Evolutionary conservation across 805 yeast species (phyloP).

Genomic region (Scheffersomyces coipomensis): DNA sequence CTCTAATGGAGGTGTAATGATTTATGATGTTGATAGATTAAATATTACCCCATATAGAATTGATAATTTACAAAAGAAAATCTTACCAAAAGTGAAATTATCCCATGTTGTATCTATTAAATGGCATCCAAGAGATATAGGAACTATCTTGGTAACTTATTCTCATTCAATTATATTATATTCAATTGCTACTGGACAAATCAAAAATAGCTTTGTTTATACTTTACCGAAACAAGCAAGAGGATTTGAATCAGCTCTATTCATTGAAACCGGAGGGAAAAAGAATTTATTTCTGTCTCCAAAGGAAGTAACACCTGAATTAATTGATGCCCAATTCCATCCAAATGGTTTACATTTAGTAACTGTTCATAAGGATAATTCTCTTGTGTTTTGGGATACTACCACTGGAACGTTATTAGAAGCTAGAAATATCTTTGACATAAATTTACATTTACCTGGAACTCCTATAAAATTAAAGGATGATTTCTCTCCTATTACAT

Average conservation of each 20-base stretch:
- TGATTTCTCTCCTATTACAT: slow-evolving; percentile 43
- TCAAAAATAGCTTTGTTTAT: slow-evolving; percentile 59
- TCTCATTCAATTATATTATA: slow-evolving; percentile 66
- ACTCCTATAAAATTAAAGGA: slow-evolving; percentile 17
- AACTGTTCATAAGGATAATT: slow-evolving; percentile 78
- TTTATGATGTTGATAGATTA: slow-evolving; percentile 83
- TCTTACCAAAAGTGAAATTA: slow-evolving; percentile 54
- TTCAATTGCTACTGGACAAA: slow-evolving; percentile 58
- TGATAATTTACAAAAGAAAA: slow-evolving; percentile 64
- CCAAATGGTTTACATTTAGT: slow-evolving; percentile 89
- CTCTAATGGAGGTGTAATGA: slow-evolving; percentile 67
- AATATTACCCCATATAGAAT: slow-evolving; percentile 61
- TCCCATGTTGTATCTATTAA: slow-evolving; percentile 68
- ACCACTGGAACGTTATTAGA: slow-evolving; percentile 69
- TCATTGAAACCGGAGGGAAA: slow-evolving; percentile 36
- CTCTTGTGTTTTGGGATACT: slow-evolving; percentile 92
- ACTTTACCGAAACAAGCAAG: slow-evolving; percentile 66
- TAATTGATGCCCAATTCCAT: slow-evolving; percentile 69
- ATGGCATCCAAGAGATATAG: slow-evolving; percentile 89
- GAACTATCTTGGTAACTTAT: slow-evolving; percentile 73
- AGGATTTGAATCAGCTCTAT: slow-evolving; percentile 44
- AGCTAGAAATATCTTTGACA: slow-evolving; percentile 71
- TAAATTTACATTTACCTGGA: slow-evolving; percentile 58
- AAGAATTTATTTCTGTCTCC: slow-evolving; percentile 37
- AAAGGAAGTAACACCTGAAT: slow-evolving; percentile 29